Evolutionary conservation across 2,329 filamentous ascomycete species (phyloP), one percentile per base, ranked within the genome.

Genomic region (Chrysoporthe deuterocubensis): DNA sequence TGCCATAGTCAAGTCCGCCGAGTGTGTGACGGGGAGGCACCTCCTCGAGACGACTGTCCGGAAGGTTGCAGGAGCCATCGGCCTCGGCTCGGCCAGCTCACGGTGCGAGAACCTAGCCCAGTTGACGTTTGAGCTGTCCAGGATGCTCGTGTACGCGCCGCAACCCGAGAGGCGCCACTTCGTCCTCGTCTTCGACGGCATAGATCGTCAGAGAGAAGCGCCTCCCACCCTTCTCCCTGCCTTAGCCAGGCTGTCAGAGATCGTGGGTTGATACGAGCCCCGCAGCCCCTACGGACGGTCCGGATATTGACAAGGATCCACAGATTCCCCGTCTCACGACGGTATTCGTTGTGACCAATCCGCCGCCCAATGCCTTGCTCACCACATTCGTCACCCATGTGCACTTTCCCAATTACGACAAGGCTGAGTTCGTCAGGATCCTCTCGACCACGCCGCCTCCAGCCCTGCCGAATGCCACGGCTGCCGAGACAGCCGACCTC

Each of bases 121-220:
- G 64, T 81, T 98, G 70, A 85, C 87, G 1, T 91, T 93, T 37
- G 89, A 94, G 74, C 81, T 98, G 67, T 85, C 85, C 69, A 86
- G 83, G 74, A 81, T 93, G 78, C 78, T 94, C 58, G 80, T 84
- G 62, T 82, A 84, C 70, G 73, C 74, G 14, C 67, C 73, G 7
- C 72, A 76, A 8, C 77, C 78, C 50, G 72, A 75, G 26, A 73
- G 75, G 59, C 82, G 82, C 71, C 89, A 90, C 71, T 94, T 97
- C 73, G 89, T 95, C 9, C 79, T 98, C 67, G 92, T 97, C 13
- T 85, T 98, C 71, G 96, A 98, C 81, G 92, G 89, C 13, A 90
- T 98, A 67, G 95, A 98, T 77, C 87, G 85, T 70, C 92, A 97
- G 77, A 85, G 91, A 74, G 95, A 98, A 75, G 89, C 91, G 6